These are phyloP conservation scores for Cercospora brassicicola DNA, from an alignment of 2,329 filamentous ascomycete species.

Conservation along the genomic window DNA sequence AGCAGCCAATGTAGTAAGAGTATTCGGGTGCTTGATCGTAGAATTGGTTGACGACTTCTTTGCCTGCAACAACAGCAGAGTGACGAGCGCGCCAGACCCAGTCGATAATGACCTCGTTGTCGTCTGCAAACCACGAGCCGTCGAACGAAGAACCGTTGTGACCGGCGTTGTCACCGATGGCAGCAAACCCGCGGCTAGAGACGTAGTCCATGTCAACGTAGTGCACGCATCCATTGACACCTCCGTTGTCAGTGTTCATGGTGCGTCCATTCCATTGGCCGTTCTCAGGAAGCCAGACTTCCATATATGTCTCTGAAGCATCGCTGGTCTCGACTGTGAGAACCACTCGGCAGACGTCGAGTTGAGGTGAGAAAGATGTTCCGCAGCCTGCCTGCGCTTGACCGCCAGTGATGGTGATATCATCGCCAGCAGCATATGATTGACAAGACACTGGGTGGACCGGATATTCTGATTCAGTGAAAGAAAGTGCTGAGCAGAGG, in stretches of 20 bases:
- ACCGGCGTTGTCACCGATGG: conserved; percentile 39
- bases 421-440: conserved; percentile 29
- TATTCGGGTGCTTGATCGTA: conserved; percentile 43
- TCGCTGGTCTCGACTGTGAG: conserved; percentile 44
- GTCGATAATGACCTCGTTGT: conserved; percentile 37
- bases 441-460: conserved; percentile 30
- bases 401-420: conserved; percentile 31
- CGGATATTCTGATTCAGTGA: conserved; percentile 22
- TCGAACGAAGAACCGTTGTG: conserved; percentile 39
- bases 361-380: conserved; percentile 27
- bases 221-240: conserved; percentile 38
- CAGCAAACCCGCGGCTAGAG: conserved; percentile 36
- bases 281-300: conserved; percentile 48
- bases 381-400: conserved; percentile 31
- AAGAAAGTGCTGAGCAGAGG: conserved; percentile 30
- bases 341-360: conserved; percentile 45
- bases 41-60: conserved; percentile 40
- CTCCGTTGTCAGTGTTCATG: conserved; percentile 40
- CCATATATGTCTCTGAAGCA: conserved; percentile 45
- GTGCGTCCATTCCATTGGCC: conserved; percentile 40
- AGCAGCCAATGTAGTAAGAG: conserved; percentile 52
- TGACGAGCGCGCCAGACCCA: conserved; percentile 39
- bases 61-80: conserved; percentile 36
- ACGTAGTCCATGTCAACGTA: conserved; percentile 39
- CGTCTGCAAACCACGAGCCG: conserved; percentile 34